phyloP scores from a whole-genome alignment of 2,329 filamentous ascomycete species.

The Epichloe festucae region DNA sequence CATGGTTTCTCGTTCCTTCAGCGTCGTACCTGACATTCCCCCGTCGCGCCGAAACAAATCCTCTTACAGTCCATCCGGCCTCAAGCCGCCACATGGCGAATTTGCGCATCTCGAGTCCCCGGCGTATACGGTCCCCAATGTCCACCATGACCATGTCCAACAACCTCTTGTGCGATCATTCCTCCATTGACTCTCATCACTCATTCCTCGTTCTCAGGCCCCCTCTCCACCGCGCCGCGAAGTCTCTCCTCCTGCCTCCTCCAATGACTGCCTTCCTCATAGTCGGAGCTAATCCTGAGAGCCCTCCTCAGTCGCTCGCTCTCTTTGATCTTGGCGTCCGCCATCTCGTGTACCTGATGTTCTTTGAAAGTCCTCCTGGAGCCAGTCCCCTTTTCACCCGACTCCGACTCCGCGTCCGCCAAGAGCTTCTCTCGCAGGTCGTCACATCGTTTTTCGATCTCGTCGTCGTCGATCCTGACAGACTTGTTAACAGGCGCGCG shows the following conservation, averaged over 20 bases:
- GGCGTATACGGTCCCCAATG: background rate
- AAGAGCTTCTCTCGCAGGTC: slow-evolving; percentile 28
- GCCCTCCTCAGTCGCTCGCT: slow-evolving; percentile 78
- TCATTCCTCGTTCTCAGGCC: slow-evolving; percentile 12
- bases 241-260: slow-evolving; percentile 64
- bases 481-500: slow-evolving; percentile 6
- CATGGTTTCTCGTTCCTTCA: background rate
- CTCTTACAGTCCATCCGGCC: background rate
- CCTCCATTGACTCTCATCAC: too few species aligned
- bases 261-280: slow-evolving; percentile 80
- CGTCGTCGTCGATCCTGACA: slow-evolving; percentile 65
- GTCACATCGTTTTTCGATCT: slow-evolving; percentile 59
- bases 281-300: slow-evolving; percentile 73
- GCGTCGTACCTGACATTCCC: background rate
- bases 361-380: slow-evolving; percentile 56
- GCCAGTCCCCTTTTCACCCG: slow-evolving; percentile 19
- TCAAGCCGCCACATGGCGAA: too few species aligned
- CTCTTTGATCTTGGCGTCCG: slow-evolving; percentile 91
- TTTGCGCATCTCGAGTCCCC: background rate
- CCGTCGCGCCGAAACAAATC: background rate
- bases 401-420: slow-evolving; percentile 25
- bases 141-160: too few species aligned
- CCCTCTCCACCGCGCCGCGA: slow-evolving; percentile 30
- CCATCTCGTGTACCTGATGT: slow-evolving; percentile 92
- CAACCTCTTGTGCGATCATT: too few species aligned